Evolutionary conservation across 106 monocot genomes (phyloP).

Genomic region (Dendrobium catenatum): DNA sequence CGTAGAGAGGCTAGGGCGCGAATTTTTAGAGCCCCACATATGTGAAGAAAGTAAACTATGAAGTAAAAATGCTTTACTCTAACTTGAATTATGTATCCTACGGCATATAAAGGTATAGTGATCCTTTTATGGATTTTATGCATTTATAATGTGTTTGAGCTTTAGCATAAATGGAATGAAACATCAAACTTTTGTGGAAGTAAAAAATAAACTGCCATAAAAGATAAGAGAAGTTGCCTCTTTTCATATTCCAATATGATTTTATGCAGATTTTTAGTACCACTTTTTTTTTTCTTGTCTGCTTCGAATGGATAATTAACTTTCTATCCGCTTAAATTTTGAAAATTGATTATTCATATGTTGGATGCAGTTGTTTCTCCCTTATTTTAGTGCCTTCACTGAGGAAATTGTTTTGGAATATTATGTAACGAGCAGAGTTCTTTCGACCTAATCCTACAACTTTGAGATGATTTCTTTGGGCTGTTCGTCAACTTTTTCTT

Average conservation of each 20-base stretch:
- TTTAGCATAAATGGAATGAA: not conserved
- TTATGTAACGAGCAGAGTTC: not conserved
- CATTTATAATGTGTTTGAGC: not conserved
- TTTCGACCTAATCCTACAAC: not conserved
- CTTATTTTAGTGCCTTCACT: not conserved
- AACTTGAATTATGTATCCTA: not conserved
- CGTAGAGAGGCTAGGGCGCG: too few relatives aligned
- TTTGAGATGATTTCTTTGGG: not conserved
- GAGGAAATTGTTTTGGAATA: not conserved
- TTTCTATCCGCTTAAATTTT: not conserved
- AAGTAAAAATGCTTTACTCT: not conserved
- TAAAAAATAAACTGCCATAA: too few relatives aligned
- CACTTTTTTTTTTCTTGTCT: not conserved
- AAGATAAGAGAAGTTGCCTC: not conserved
- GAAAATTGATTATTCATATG: not conserved
- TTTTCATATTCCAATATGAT: not conserved
- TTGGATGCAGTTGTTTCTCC: not conserved
- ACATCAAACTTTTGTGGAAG: not conserved
- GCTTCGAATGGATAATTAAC: too few relatives aligned
- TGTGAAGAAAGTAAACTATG: too few relatives aligned
- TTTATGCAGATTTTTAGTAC: not conserved
- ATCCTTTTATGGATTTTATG: not conserved
- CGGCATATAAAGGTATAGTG: not conserved
- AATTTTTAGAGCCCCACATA: too few relatives aligned
- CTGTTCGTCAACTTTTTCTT: not conserved